Conservation (phyloP, 768 basidiomycete species). For the Suillus paluster region DNA sequence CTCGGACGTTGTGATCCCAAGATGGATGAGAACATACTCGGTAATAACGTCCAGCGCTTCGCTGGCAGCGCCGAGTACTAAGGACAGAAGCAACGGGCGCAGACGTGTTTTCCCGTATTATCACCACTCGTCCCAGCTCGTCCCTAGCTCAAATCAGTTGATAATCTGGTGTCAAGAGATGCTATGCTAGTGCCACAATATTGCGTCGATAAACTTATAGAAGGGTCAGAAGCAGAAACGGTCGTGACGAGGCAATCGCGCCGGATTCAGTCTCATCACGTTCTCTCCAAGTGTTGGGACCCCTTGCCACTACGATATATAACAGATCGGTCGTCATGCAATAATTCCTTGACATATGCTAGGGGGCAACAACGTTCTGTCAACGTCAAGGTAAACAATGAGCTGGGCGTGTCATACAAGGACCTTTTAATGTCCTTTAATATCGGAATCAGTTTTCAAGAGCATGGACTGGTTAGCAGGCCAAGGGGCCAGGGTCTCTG, state of each 20-base stretch:
- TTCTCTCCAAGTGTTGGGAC: background rate
- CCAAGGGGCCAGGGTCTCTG: too few species aligned
- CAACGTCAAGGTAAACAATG: background rate
- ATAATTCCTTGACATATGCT: background rate
- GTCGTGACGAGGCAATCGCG: background rate
- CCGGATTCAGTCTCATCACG: background rate
- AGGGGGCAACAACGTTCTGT: background rate
- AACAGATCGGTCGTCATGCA: background rate
- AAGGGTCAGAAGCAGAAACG: background rate
- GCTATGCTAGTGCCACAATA: background rate
- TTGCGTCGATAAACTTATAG: background rate
- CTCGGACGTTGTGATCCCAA: background rate
- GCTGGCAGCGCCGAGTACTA: conserved; percentile 1
- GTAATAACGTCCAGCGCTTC: background rate
- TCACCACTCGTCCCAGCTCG: background rate
- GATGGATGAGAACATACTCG: background rate
- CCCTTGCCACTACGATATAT: background rate
- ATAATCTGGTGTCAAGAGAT: background rate
- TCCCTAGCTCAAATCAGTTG: background rate
- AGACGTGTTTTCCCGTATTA: background rate
- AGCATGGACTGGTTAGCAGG: background rate
- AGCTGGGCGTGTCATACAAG: background rate
- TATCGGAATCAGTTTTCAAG: background rate
- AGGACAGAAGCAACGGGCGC: background rate
- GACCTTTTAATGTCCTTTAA: background rate